Evolutionary conservation across 2,329 filamentous ascomycete genomes (phyloP), one percentile per base, ranked within the genome.

Genomic region (Fusarium brevicatenulatum): DNA sequence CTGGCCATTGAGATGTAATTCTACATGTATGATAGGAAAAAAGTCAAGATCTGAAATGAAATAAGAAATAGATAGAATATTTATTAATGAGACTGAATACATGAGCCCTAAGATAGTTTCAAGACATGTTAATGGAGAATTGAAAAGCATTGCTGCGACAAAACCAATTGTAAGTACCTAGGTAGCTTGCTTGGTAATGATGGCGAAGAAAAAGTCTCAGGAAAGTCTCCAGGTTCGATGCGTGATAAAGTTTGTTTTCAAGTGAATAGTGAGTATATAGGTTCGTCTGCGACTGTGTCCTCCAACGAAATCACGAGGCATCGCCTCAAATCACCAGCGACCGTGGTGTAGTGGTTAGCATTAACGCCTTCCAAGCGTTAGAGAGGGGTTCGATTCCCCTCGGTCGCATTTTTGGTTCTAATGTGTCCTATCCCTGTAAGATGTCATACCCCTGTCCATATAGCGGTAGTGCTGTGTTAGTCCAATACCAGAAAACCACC

Each of bases 331-430:
- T 15, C 30, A 47, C 25, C 36, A 56, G 66, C 66, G 64, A 68
- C 66, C 66, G 64, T 68, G 66, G 66, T 68, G 66, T 68, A 68
- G 66, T 68, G 66, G 66, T 68, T 68, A 68, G 66, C 66, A 68
- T 68, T 68, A 68, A 68, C 66, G 66, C 66, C 66, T 68, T 68
- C 66, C 66, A 68, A 68, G 66, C 66, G 66, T 68, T 68, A 68
- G 66, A 68, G 66, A 68, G 64, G 66, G 66, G 66, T 68, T 68
- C 66, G 66, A 68, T 68, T 68, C 66, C 66, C 66, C 64, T 68
- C 64, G 66, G 66, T 68, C 64, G 66, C 66, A 68, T 56, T 50
- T 34, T 62, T 62, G 23, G 42, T 2, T 49, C 55, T 2, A 16
- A n/a, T 11, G 3, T n/a, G 15, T 49, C 8, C 23, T 28, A 28